Conservation (phyloP, 2,329 filamentous ascomycete genomes). For the Dissoconium aciculare region DNA sequence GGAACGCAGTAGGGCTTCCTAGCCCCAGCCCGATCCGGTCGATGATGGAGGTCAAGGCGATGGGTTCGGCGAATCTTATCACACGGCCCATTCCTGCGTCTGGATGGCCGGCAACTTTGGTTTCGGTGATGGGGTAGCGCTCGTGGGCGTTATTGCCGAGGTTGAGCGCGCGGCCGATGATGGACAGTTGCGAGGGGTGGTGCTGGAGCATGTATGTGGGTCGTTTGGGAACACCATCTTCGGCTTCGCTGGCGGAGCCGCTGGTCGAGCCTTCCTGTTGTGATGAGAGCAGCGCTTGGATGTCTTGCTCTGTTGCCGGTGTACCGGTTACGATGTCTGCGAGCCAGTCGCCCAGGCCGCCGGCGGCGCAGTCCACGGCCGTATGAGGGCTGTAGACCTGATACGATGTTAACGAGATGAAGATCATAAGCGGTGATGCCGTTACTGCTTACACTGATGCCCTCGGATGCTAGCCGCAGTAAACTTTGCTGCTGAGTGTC, state of each 20-base stretch:
- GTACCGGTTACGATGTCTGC: conserved; percentile 64
- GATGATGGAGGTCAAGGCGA: conserved; percentile 44
- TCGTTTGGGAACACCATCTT: conserved; percentile 18
- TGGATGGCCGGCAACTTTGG: conserved; percentile 27
- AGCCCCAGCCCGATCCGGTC: conserved; percentile 46
- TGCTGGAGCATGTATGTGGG: conserved; percentile 32
- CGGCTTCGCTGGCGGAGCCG: conserved; percentile 4
- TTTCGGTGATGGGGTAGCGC: conserved; percentile 39
- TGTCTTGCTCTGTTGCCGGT: conserved; percentile 18
- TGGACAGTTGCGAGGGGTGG: conserved; percentile 33
- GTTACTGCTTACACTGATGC: conserved; percentile 61
- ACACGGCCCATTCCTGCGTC: conserved; percentile 48
- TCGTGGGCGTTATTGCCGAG: conserved; percentile 33
- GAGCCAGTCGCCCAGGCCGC: conserved; percentile 87
- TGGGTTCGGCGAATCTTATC: conserved; percentile 38
- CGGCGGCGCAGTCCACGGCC: conserved; percentile 71
- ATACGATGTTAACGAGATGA: conserved; percentile 1
- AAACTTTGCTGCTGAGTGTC: conserved; percentile 81
- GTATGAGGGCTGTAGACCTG: conserved; percentile 84
- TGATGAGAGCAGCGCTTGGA: conserved; percentile 6
- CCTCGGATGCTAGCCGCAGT: conserved; percentile 64
- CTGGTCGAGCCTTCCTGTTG: conserved; percentile 3
- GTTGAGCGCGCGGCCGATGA: conserved; percentile 23
- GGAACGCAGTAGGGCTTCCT: conserved; percentile 51
- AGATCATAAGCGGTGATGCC: too few relatives aligned